These are phyloP conservation scores for Cladosporium halotolerans DNA, from an alignment of 2,329 filamentous ascomycete genomes.

Conservation along the genomic window DNA sequence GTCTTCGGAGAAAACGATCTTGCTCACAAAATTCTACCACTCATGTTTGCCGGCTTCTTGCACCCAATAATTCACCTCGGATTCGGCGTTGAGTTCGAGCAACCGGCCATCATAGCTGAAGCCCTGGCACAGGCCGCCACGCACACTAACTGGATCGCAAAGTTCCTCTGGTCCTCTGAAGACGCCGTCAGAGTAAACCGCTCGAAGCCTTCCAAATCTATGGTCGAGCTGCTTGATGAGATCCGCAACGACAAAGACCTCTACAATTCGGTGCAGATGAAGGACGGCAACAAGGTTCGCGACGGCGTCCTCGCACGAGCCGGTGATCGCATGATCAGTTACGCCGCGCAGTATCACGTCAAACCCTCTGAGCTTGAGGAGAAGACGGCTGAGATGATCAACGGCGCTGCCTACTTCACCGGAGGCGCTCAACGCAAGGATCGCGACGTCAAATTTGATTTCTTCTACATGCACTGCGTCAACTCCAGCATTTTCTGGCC, in stretches of 20 bases:
- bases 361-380: constrained; percentile 50
- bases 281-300: constrained; percentile 52
- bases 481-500: constrained; percentile 71
- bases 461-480: constrained; percentile 73
- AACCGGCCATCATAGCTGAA: constrained; percentile 75
- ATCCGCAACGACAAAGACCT: constrained; percentile 54
- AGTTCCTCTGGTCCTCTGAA: constrained; percentile 52
- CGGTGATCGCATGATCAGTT: constrained; percentile 54
- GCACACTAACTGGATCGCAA: constrained; percentile 51
- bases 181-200: constrained; percentile 32
- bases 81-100: constrained; percentile 75
- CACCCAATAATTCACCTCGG: constrained; percentile 82
- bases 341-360: constrained; percentile 50
- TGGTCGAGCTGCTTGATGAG: constrained; percentile 57
- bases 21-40: constrained; percentile 61
- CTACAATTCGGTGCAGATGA: constrained; percentile 37
- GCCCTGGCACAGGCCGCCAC: constrained; percentile 70
- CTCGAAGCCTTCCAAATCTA: constrained; percentile 27
- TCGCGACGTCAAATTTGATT: constrained; percentile 70
- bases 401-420: constrained; percentile 55
- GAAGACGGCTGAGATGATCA: constrained; percentile 63
- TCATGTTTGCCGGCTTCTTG: constrained; percentile 64
- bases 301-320: constrained; percentile 63
- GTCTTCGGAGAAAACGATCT: constrained; percentile 60
- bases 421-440: constrained; percentile 56